Base-by-base conservation (phyloP, 805 yeast species). In the Wickerhamomyces mucosus region DNA sequence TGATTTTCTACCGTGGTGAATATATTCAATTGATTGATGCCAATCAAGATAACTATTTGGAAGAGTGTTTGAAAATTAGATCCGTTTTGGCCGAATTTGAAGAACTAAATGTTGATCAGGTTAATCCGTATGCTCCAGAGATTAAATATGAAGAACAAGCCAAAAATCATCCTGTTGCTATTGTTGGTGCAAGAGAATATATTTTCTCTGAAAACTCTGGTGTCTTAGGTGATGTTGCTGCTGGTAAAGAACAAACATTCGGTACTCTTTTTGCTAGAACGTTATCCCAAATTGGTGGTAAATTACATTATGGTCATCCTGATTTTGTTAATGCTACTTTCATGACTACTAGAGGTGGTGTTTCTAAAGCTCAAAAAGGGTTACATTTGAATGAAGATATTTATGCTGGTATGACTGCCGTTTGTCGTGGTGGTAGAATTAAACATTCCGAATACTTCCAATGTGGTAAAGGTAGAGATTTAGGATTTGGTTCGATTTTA, bases 391-490 rank as follows among this genome's bases (percentile, higher is more conserved):
- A 81, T 59, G 94, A 81, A 65, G 94, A 81, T 72, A 80, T 81
- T 46, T 81, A 80, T 49, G 92, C 92, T 43, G 94, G 92, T 61
- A 81, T 81, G 86, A 79, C 70, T 49, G 89, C 85, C 15, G 45
- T 80, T 43, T 65, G 77, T 43, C 74, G 94, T 61, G 94, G 94
- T 61, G 94, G 94, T 48, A 71, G 86, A 60, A 81, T 81, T 50
- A 81, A 81, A 62, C 92, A 81, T 54, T 78, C 86, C 65, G 94
- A 81, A 53, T 81, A 80, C 55, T 78, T 75, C 60, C 94, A 81
- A 62, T 81, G 94, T 72, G 94, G 94, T 61, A 81, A 81, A 59
- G 94, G 94, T 55, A 69, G 94, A 67, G 94, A 81, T 69, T 67
- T 81, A 48, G 94, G 94, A 53, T 81, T 81, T 58, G 86, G 86